phyloP scores from a whole-genome alignment of 345 rosid genomes.

The Citrus glauca region DNA sequence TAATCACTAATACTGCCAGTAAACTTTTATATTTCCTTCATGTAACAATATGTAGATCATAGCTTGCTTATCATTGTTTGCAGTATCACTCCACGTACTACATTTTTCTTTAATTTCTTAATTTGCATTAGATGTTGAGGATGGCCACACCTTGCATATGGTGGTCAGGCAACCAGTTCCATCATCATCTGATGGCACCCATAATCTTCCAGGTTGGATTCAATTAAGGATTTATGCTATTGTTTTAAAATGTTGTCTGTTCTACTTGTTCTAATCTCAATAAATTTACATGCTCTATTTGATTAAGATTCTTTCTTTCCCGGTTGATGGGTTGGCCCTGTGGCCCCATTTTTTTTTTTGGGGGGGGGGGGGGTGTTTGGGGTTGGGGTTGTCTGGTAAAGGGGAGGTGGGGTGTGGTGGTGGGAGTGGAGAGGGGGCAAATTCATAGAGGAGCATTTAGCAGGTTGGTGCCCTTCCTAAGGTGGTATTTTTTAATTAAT shows the following conservation, averaged over 20 bases:
- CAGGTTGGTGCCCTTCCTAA: neutral
- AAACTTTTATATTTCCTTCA: neutral
- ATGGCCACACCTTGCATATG: slow-evolving; percentile 79
- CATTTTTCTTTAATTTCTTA: slow-evolving; percentile 17
- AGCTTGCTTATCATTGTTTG: neutral
- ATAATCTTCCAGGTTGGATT: slow-evolving; percentile 48
- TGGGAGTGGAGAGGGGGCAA: neutral
- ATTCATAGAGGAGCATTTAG: neutral
- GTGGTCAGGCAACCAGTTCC: slow-evolving; percentile 71
- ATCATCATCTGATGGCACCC: slow-evolving; percentile 40
- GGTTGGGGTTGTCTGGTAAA: no score
- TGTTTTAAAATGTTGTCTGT: neutral
- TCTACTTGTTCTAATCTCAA: neutral
- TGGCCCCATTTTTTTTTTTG: no score
- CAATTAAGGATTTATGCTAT: neutral
- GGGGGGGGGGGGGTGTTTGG: no score
- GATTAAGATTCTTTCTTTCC: neutral
- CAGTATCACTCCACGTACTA: neutral
- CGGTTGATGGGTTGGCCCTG: neutral
- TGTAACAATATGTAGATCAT: neutral
- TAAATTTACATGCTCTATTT: neutral
- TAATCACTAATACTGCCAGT: neutral
- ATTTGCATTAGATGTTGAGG: slow-evolving; percentile 67
- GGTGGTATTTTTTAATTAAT: neutral
- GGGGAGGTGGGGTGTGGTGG: no score